These are phyloP conservation scores for Claviceps arundinis DNA, from an alignment of 2,329 filamentous ascomycete species.

Conservation along the genomic window DNA sequence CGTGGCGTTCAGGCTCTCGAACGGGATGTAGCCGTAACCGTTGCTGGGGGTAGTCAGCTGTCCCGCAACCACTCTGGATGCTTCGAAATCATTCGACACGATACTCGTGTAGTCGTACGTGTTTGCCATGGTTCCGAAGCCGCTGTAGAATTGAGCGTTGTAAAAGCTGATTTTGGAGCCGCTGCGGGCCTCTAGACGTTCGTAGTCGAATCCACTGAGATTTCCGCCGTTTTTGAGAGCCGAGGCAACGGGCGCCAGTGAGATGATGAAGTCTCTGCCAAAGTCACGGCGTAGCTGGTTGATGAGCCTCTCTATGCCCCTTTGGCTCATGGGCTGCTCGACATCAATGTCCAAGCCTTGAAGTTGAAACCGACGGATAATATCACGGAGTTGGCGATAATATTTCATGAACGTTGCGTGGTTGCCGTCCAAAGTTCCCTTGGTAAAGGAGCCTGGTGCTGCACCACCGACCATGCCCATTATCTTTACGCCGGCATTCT, in stretches of 20 bases:
- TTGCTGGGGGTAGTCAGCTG: constrained; percentile 63
- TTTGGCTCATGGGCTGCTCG: constrained; percentile 58
- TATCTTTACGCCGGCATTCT: constrained; percentile 59
- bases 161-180: constrained; percentile 62
- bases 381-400: constrained; percentile 32
- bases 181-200: constrained; percentile 49
- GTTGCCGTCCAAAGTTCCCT: constrained; percentile 34
- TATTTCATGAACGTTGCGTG: constrained; percentile 36
- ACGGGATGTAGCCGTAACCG: constrained; percentile 36
- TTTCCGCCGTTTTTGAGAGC: constrained; percentile 44
- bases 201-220: constrained; percentile 68
- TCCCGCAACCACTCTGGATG: constrained; percentile 61
- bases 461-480: constrained; percentile 78
- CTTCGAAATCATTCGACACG: constrained; percentile 49
- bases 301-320: constrained; percentile 50
- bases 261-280: constrained; percentile 56
- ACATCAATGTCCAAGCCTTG: constrained; percentile 64
- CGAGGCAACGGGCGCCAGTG: constrained; percentile 65
- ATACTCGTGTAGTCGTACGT: constrained; percentile 31
- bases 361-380: constrained; percentile 46
- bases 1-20: constrained; percentile 29
- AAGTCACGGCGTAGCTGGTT: constrained; percentile 55
- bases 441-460: constrained; percentile 53
- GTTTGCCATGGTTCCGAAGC: constrained; percentile 49
- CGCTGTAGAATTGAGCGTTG: constrained; percentile 81